A percentile compares a stretch with the other conserved stretches of the same genome.
Evolutionary conservation across 1,139 yeast genomes (phyloP).

Genomic region (Trichomonascaceae sp.): DNA sequence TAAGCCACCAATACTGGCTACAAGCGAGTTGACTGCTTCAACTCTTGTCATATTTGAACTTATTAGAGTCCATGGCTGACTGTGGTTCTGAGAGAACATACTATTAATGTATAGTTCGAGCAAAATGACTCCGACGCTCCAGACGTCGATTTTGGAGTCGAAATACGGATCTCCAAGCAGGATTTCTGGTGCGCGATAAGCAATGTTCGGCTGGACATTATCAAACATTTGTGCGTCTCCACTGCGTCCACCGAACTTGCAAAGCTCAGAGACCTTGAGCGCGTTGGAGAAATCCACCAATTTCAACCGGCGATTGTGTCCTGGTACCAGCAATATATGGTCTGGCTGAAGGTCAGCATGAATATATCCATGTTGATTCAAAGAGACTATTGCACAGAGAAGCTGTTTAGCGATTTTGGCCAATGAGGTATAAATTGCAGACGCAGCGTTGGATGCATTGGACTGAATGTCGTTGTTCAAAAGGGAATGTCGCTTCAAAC

Average conservation of each 20-base stretch:
- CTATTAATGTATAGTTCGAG: conserved; percentile 17
- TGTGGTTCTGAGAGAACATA: conserved; percentile 4
- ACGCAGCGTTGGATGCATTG: background rate
- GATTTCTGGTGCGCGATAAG: conserved; percentile 24
- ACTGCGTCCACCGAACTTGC: conserved; percentile 4
- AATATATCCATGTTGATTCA: conserved; percentile 51
- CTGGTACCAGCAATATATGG: conserved; percentile 61
- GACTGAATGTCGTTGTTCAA: background rate
- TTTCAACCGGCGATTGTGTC: conserved; percentile 3
- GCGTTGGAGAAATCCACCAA: conserved; percentile 2
- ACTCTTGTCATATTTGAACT: background rate
- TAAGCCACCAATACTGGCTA: conserved; percentile 4
- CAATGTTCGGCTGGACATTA: conserved; percentile 6
- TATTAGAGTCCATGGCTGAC: background rate
- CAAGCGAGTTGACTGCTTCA: conserved; percentile 5
- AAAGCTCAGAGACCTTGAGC: conserved; percentile 2
- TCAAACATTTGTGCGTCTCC: conserved; percentile 6
- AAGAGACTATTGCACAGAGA: conserved; percentile 46
- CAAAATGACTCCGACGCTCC: conserved; percentile 94
- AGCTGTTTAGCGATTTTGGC: conserved; percentile 28
- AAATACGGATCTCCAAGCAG: conserved; percentile 30
- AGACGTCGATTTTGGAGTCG: conserved; percentile 88
- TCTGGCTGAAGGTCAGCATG: conserved; percentile 91
- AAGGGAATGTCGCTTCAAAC: conserved; percentile 4
- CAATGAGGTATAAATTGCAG: conserved; percentile 1